Percentiles rank a stretch among this genome's conserved stretches.
Conservation (phyloP, 805 yeast genomes). For the Nakazawaea siamensis region DNA sequence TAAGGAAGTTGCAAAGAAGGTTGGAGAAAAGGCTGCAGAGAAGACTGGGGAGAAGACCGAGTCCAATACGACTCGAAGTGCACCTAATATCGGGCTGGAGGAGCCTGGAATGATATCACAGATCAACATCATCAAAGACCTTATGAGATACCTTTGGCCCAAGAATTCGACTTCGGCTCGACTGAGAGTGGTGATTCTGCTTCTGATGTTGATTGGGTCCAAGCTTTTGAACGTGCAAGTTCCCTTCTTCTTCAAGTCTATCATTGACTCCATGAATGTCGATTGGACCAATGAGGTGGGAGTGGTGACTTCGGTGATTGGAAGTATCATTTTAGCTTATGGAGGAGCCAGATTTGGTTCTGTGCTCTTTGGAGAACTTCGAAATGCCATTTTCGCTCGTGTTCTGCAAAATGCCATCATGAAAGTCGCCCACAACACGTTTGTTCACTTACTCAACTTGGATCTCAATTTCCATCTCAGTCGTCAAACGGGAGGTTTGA, state of each 20-base stretch:
- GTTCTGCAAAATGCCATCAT: slow-evolving; percentile 94
- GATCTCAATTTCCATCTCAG: slow-evolving; percentile 87
- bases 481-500: slow-evolving; percentile 91
- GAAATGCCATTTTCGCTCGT: slow-evolving; percentile 92
- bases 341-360: slow-evolving; percentile 95
- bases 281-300: slow-evolving; percentile 70
- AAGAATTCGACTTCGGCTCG: slow-evolving; percentile 57
- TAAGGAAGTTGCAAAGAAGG: too few species aligned
- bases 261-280: slow-evolving; percentile 87
- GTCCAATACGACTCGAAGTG: too few species aligned
- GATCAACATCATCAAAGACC: slow-evolving; percentile 49
- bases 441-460: slow-evolving; percentile 70
- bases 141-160: slow-evolving; percentile 77
- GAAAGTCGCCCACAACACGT: slow-evolving; percentile 82
- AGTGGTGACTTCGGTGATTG: slow-evolving; percentile 56
- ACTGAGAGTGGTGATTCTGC: slow-evolving; percentile 67
- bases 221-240: slow-evolving; percentile 90
- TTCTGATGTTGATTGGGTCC: slow-evolving; percentile 66
- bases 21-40: too few species aligned
- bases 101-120: slow-evolving; percentile 26
- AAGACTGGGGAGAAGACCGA: too few species aligned
- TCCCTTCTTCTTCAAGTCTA: slow-evolving; percentile 85
- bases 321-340: slow-evolving; percentile 69
- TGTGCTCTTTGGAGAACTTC: slow-evolving; percentile 84
- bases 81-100: slow-evolving; percentile 1